Evolutionary conservation across 2,329 filamentous ascomycete species (phyloP).

Genomic region (Pyrenochaeta sp.): DNA sequence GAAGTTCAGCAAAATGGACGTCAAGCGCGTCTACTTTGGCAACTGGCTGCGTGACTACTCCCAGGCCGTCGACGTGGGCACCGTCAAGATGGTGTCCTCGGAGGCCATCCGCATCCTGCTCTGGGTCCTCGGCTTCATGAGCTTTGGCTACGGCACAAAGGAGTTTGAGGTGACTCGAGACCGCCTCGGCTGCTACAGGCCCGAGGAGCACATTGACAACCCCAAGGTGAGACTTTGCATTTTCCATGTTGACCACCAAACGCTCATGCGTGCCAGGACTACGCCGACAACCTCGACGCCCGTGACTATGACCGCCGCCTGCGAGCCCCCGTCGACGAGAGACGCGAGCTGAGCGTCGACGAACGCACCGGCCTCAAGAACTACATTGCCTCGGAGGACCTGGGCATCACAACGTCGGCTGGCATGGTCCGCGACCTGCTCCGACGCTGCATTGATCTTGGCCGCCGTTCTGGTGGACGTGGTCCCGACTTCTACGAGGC

Average conservation of each 20-base stretch:
- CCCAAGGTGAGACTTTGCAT: conserved; percentile 57
- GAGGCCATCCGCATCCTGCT: conserved; percentile 90
- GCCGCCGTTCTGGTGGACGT: conserved; percentile 73
- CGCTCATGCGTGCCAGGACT: conserved; percentile 59
- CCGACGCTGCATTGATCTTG: conserved; percentile 77
- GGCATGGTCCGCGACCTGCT: conserved; percentile 78
- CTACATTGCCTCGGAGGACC: conserved; percentile 87
- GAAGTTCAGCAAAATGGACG: conserved; percentile 87
- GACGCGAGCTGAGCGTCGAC: conserved; percentile 80
- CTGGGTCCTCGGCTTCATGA: conserved; percentile 89
- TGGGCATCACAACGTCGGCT: conserved; percentile 82
- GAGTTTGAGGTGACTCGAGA: conserved; percentile 87
- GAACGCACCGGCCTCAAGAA: conserved; percentile 75
- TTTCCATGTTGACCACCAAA: neutral
- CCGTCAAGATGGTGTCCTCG: conserved; percentile 86
- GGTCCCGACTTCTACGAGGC: conserved; percentile 87
- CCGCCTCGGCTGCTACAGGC: conserved; percentile 78
- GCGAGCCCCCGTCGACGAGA: conserved; percentile 81
- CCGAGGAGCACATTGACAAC: conserved; percentile 77
- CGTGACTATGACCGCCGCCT: conserved; percentile 81
- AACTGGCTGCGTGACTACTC: conserved; percentile 96
- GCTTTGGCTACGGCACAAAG: conserved; percentile 80
- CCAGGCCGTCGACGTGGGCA: conserved; percentile 91
- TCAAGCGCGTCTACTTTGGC: conserved; percentile 92
- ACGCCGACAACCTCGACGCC: conserved; percentile 88